Percentiles rank a stretch among this genome's conserved stretches.
Evolutionary conservation across 176 grass and related monocot genomes (phyloP).

Genomic region (Zoysia japonica): DNA sequence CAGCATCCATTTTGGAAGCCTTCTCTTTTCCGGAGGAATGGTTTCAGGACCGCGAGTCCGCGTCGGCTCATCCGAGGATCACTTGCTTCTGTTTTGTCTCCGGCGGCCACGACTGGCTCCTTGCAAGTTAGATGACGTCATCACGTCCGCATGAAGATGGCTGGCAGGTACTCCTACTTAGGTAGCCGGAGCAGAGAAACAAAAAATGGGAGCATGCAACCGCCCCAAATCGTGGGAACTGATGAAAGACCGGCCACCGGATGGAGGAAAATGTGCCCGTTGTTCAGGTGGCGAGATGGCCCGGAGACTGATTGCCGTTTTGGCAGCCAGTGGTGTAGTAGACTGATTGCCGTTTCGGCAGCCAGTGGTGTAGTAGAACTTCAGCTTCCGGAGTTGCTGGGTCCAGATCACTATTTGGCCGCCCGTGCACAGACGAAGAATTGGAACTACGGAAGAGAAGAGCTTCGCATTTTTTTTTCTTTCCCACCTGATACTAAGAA

Average conservation of each 20-base stretch:
- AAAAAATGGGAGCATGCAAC: not conserved
- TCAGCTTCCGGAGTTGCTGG: too few relatives aligned
- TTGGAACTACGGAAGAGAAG: too few relatives aligned
- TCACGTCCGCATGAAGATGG: not conserved
- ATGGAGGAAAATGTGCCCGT: not conserved
- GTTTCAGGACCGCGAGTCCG: not conserved
- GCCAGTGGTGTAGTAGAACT: too few relatives aligned
- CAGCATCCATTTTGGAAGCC: too few relatives aligned
- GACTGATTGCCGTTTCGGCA: too few relatives aligned
- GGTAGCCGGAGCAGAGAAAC: not conserved
- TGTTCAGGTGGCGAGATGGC: not conserved
- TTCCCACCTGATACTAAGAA: too few relatives aligned
- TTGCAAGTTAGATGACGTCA: not conserved
- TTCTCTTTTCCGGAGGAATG: not conserved
- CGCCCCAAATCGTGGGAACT: not conserved
- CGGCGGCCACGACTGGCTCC: not conserved
- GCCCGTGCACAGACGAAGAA: too few relatives aligned
- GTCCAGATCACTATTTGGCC: too few relatives aligned
- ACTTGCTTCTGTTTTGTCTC: not conserved
- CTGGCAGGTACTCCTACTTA: not conserved
- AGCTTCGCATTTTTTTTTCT: too few relatives aligned
- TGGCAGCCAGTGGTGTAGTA: too few relatives aligned
- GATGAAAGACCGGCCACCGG: slow-evolving; percentile 10
- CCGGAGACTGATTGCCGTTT: not conserved
- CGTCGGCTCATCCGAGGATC: not conserved